Percentiles rank a stretch among this genome's conserved stretches.
These are phyloP conservation scores for Edaphochlamys debaryana DNA, from an alignment of 139 green algal species.

Conservation along the genomic window DNA sequence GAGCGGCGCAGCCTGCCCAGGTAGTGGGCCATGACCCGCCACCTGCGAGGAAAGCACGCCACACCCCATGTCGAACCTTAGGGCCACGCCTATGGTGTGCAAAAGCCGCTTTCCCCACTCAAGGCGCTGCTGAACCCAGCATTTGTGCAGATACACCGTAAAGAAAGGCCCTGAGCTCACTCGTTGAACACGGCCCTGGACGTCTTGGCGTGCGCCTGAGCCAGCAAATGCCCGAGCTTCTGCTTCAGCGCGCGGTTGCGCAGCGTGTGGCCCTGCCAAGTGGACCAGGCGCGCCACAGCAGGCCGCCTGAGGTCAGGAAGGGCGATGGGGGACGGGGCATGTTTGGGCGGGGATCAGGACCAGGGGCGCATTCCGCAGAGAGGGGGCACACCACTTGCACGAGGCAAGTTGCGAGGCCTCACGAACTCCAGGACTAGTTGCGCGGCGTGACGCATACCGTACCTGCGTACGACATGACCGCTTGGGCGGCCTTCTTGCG, in stretches of 20 bases:
- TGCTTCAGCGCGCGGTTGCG: constrained; percentile 1
- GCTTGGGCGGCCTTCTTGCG: constrained; percentile 1
- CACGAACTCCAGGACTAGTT: too few relatives aligned
- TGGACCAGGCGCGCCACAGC: constrained; percentile 35
- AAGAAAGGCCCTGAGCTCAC: neutral
- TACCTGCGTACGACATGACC: constrained; percentile 24
- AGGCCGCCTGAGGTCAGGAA: constrained; percentile 23
- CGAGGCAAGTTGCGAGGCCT: too few relatives aligned
- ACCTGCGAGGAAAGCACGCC: constrained; percentile 9
- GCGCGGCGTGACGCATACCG: too few relatives aligned
- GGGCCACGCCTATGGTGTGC: too few relatives aligned
- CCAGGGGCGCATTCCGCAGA: too few relatives aligned
- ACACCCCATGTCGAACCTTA: too few relatives aligned
- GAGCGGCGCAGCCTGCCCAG: neutral
- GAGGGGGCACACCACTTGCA: too few relatives aligned
- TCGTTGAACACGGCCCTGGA: neutral
- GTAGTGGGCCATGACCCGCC: neutral
- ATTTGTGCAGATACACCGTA: too few relatives aligned
- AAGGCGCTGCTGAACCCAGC: too few relatives aligned
- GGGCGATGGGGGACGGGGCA: too few relatives aligned
- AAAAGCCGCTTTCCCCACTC: too few relatives aligned
- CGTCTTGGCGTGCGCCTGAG: neutral
- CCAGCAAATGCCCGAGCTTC: neutral
- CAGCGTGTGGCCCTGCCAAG: constrained; percentile 23
- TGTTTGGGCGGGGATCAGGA: too few relatives aligned